Conservation (phyloP, 495 filamentous ascomycete genomes). For the Aspergillus bridgeri region DNA sequence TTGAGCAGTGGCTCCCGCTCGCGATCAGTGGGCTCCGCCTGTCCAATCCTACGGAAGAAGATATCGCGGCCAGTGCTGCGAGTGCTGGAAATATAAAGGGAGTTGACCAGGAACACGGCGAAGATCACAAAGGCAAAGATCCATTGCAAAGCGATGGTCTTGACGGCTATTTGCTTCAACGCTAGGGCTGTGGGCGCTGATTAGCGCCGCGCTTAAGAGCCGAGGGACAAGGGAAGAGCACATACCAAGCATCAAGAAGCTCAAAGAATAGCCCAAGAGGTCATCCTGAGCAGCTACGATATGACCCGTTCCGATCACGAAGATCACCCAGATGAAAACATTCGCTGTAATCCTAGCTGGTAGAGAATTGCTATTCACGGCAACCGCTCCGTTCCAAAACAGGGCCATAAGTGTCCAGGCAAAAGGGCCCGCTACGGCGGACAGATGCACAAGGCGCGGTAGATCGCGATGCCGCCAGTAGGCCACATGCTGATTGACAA, state of each 20-base stretch:
- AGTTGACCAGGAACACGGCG: conserved; percentile 63
- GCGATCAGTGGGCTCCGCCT: conserved; percentile 35
- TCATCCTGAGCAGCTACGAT: conserved; percentile 72
- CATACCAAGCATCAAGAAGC: conserved; percentile 64
- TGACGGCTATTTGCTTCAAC: conserved; percentile 67
- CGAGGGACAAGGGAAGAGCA: conserved; percentile 3
- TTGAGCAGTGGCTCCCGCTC: conserved; percentile 44
- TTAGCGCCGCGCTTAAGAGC: conserved; percentile 1
- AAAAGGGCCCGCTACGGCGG: conserved; percentile 71
- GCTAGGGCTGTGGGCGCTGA: conserved; percentile 54
- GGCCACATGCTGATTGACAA: conserved; percentile 68
- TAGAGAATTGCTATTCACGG: conserved; percentile 56
- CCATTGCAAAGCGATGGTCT: conserved; percentile 78
- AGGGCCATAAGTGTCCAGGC: conserved; percentile 81
- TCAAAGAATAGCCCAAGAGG: conserved; percentile 74
- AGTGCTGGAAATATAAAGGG: conserved; percentile 60
- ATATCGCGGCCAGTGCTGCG: conserved; percentile 55
- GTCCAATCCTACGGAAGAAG: conserved; percentile 35
- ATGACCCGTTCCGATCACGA: conserved; percentile 69
- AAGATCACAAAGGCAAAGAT: conserved; percentile 87
- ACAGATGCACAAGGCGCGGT: conserved; percentile 67
- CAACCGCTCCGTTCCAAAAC: conserved; percentile 84
- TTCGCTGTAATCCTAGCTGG: conserved; percentile 76
- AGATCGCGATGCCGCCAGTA: conserved; percentile 75
- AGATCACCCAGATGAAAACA: conserved; percentile 78